phyloP scores from a whole-genome alignment of 257 asterid genomes.

The Lycium ferocissimum region DNA sequence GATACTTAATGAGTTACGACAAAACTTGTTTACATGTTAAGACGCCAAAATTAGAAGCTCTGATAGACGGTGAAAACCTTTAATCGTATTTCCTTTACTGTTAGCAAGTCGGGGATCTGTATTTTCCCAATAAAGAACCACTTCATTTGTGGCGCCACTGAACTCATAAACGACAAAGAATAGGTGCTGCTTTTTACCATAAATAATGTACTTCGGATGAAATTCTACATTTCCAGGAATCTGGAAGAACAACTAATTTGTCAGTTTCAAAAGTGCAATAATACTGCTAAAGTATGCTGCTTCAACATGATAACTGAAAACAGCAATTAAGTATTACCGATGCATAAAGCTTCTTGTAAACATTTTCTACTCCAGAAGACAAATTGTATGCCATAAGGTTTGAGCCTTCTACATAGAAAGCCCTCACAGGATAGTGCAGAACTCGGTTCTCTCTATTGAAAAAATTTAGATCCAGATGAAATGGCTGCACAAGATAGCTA shows the following conservation, averaged over 20 bases:
- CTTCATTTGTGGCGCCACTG: conserved; percentile 76
- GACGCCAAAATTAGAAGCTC: conserved; percentile 35
- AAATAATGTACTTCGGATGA: conserved; percentile 68
- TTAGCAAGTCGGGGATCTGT: conserved; percentile 77
- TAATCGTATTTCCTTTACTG: conserved; percentile 80
- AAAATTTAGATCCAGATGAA: conserved; percentile 93
- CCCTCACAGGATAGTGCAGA: conserved; percentile 97
- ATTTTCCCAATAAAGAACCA: conserved; percentile 95
- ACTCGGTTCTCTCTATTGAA: conserved; percentile 88
- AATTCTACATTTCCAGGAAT: conserved; percentile 90
- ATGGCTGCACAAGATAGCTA: conserved; percentile 66
- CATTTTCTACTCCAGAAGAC: conserved; percentile 82
- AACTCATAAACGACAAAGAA: conserved; percentile 87
- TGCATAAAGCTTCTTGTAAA: conserved; percentile 87
- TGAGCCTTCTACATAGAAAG: conserved; percentile 87
- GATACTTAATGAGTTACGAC: neutral
- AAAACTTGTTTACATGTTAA: neutral
- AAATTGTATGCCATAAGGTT: conserved; percentile 96
- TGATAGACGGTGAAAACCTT: conserved; percentile 62
- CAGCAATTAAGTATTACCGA: conserved; percentile 59
- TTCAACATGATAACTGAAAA: neutral
- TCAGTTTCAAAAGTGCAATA: neutral
- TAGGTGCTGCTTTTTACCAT: conserved; percentile 89
- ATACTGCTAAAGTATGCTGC: conserved; percentile 10
- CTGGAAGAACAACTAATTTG: conserved; percentile 52